Conservation (phyloP, 352 stramenopile genomes). For the Sclerospora graminicola region DNA sequence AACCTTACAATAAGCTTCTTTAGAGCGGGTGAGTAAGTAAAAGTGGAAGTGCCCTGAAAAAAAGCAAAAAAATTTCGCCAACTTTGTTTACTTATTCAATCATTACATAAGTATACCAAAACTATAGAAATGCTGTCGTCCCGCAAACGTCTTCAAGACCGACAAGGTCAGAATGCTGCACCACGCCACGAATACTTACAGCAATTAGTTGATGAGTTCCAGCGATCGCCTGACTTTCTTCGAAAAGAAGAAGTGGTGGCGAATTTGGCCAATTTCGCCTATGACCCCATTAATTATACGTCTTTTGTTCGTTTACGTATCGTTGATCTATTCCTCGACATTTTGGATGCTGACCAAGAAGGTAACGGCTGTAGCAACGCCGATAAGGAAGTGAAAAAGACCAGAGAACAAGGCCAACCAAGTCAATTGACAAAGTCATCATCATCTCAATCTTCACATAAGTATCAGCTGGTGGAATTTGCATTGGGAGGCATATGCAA, state of each 20-base stretch:
- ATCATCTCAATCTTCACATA: slow-evolving; percentile 3
- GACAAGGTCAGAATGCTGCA: slow-evolving; percentile 53
- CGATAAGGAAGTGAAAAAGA: background rate
- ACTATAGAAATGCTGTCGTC: slow-evolving; percentile 51
- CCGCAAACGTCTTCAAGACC: slow-evolving; percentile 37
- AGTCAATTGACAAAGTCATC: background rate
- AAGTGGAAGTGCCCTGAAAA: slow-evolving; percentile 13
- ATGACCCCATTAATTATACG: slow-evolving; percentile 79
- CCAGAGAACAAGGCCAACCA: slow-evolving; percentile 4
- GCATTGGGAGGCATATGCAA: slow-evolving; percentile 70
- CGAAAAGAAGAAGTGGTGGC: slow-evolving; percentile 68
- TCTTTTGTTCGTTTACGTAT: slow-evolving; percentile 41
- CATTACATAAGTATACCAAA: background rate
- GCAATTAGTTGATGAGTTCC: slow-evolving; percentile 65
- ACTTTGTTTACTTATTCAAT: slow-evolving; percentile 1
- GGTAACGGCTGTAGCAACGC: background rate
- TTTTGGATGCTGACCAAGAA: slow-evolving; percentile 40
- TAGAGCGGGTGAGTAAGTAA: slow-evolving; percentile 8
- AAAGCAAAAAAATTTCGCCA: slow-evolving; percentile 3
- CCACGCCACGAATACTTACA: slow-evolving; percentile 71
- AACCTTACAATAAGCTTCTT: slow-evolving; percentile 50
- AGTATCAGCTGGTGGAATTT: slow-evolving; percentile 45
- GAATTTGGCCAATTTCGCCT: slow-evolving; percentile 77
- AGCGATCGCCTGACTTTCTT: slow-evolving; percentile 42
- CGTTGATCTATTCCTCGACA: slow-evolving; percentile 73